phyloP scores from a whole-genome alignment of 2,329 filamentous ascomycete genomes.

The Xylaria sp. region DNA sequence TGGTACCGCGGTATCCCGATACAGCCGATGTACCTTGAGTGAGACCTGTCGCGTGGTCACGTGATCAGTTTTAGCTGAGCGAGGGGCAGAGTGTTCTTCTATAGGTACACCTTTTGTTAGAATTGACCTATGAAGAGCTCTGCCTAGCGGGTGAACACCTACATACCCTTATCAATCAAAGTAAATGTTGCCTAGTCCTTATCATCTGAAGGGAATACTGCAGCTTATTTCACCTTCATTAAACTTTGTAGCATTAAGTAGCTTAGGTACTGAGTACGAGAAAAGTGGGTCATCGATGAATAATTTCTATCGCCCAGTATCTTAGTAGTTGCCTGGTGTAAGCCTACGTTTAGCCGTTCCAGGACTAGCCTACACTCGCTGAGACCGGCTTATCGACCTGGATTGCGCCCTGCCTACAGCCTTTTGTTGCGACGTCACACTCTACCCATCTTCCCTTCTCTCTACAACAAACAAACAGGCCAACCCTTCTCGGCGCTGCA shows the following conservation, averaged over 20 bases:
- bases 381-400: neutral
- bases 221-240: neutral
- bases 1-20: neutral
- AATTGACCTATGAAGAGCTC: neutral
- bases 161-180: too few relatives aligned
- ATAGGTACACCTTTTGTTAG: too few relatives aligned
- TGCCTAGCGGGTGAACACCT: neutral
- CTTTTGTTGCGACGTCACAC: slow-evolving; percentile 32
- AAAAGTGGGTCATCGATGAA: neutral
- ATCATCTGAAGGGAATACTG: neutral
- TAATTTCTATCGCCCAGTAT: neutral
- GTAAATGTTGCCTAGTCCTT: too few relatives aligned
- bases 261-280: too few relatives aligned
- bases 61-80: slow-evolving; percentile 16
- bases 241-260: too few relatives aligned
- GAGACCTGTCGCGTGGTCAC: slow-evolving; percentile 31
- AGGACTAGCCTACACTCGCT: neutral
- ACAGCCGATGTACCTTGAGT: too few relatives aligned
- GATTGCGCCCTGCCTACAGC: slow-evolving; percentile 23
- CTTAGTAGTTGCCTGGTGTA: too few relatives aligned
- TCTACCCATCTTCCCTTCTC: slow-evolving; percentile 23
- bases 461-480: slow-evolving; percentile 20
- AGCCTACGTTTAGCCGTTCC: neutral
- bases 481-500: slow-evolving; percentile 13
- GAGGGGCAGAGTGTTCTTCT: neutral